Evolutionary conservation across 345 rosid species (phyloP).

Genomic region (Psidium guajava): DNA sequence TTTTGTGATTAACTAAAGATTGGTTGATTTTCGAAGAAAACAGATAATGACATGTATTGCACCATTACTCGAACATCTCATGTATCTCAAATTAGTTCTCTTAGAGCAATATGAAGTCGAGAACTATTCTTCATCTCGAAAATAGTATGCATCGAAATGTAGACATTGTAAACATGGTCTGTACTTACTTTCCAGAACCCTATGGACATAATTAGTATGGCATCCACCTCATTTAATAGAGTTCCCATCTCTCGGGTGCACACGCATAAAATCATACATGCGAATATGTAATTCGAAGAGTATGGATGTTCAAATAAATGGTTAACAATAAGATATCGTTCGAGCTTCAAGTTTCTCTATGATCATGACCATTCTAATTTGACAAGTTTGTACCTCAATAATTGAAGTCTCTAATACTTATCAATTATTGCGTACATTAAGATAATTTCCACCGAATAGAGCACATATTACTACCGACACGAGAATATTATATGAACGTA

Average conservation of each 20-base stretch:
- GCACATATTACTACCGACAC: neutral
- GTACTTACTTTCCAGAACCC: neutral
- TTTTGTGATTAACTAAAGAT: neutral
- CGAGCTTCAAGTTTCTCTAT: neutral
- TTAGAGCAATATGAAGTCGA: neutral
- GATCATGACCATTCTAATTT: neutral
- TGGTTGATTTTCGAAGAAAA: neutral
- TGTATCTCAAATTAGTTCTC: neutral
- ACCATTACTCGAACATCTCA: neutral
- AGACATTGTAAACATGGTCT: neutral
- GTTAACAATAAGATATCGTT: neutral
- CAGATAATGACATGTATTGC: neutral
- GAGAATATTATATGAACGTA: neutral
- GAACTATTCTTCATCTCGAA: neutral
- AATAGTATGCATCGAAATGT: neutral
- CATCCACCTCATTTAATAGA: neutral
- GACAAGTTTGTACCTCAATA: neutral
- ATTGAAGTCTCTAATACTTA: neutral
- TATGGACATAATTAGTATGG: neutral
- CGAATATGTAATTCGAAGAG: neutral
- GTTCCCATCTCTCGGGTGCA: neutral
- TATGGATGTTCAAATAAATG: neutral
- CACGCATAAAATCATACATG: neutral
- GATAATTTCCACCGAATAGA: neutral
- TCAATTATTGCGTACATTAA: neutral